These are phyloP conservation scores for Phytophthora boehmeriae DNA, from an alignment of 352 stramenopile genomes.

Conservation along the genomic window DNA sequence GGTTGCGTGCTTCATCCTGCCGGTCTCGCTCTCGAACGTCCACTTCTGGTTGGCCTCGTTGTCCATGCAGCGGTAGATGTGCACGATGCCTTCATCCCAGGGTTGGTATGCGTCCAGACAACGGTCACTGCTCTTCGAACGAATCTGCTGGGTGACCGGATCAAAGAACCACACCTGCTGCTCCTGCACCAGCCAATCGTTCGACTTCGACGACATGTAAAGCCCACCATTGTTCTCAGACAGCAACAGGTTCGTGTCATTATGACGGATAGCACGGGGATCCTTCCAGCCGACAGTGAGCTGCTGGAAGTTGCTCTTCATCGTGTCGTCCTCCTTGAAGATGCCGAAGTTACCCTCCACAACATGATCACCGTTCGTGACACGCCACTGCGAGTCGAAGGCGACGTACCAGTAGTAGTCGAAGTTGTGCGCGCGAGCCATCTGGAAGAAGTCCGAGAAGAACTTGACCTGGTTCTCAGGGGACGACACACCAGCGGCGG, in stretches of 20 bases:
- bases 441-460: constrained; percentile 69
- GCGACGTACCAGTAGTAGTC: constrained; percentile 72
- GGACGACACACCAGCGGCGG: constrained; percentile 37
- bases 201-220: constrained; percentile 33
- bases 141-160: constrained; percentile 34
- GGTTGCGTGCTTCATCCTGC: constrained; percentile 36
- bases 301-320: constrained; percentile 54
- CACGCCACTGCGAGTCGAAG: constrained; percentile 59
- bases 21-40: constrained; percentile 49
- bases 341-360: constrained; percentile 71
- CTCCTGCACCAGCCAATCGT: constrained; percentile 44
- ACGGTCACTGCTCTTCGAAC: constrained; percentile 55
- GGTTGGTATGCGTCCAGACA: constrained; percentile 54
- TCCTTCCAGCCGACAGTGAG: constrained; percentile 35
- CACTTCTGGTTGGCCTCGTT: constrained; percentile 59
- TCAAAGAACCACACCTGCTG: constrained; percentile 66
- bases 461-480: constrained; percentile 55
- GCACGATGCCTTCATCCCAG: constrained; percentile 42
- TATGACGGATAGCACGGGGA: constrained; percentile 23
- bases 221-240: constrained; percentile 37
- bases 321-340: constrained; percentile 41
- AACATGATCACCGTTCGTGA: constrained; percentile 34
- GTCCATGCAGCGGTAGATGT: constrained; percentile 45
- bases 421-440: constrained; percentile 44
- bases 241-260: constrained; percentile 19